phyloP scores from a whole-genome alignment of 2,329 filamentous ascomycete genomes.

The Aspergillus tanneri region DNA sequence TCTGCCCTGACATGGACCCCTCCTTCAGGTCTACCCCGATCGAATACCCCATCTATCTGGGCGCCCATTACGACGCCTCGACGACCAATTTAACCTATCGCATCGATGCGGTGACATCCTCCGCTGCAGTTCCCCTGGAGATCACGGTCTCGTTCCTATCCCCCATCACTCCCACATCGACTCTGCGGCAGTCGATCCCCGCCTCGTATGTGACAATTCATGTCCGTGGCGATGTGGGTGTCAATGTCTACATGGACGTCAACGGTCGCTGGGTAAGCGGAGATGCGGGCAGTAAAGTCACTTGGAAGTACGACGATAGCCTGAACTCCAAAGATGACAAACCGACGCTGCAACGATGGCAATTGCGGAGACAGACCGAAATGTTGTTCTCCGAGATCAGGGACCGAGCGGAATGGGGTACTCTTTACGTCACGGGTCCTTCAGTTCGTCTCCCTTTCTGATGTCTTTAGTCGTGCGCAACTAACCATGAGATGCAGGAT shows the following conservation, averaged over 20 bases:
- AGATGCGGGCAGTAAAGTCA: constrained; percentile 65
- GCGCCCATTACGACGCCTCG: constrained; percentile 66
- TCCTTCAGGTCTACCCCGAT: constrained; percentile 53
- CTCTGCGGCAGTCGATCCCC: constrained; percentile 76
- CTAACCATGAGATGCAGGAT: constrained; percentile 40
- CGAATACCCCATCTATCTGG: constrained; percentile 59
- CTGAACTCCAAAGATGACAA: constrained; percentile 41
- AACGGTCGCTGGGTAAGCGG: constrained; percentile 83
- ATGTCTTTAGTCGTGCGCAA: not conserved
- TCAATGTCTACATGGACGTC: constrained; percentile 64
- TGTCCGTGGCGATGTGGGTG: constrained; percentile 64
- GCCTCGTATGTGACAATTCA: constrained; percentile 73
- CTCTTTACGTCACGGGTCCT: constrained; percentile 72
- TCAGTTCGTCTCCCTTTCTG: constrained; percentile 39
- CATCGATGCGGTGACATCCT: constrained; percentile 49
- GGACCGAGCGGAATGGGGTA: constrained; percentile 82
- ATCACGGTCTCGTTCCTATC: constrained; percentile 67
- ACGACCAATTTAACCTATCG: constrained; percentile 68
- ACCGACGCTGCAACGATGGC: constrained; percentile 45
- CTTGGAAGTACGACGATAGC: constrained; percentile 65
- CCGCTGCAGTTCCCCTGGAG: constrained; percentile 44
- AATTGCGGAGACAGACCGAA: constrained; percentile 50
- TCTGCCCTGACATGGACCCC: not conserved
- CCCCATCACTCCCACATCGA: constrained; percentile 77
- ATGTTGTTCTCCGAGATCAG: constrained; percentile 70